These are phyloP conservation scores for Aspergillus panamensis DNA, from an alignment of 495 filamentous ascomycete genomes.

Conservation along the genomic window DNA sequence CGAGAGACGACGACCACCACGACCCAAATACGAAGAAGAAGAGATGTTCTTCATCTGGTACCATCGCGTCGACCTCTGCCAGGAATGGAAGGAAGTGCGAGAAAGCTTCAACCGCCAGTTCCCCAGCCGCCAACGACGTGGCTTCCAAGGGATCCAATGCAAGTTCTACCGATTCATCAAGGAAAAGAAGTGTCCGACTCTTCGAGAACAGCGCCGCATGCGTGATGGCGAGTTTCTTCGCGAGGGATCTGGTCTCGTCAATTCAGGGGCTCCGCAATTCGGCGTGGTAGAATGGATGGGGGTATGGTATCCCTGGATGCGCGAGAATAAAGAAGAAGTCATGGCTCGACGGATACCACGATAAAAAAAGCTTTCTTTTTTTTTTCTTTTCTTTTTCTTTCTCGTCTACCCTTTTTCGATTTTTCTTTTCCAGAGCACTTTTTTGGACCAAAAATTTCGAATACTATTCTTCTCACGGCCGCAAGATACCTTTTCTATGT, in stretches of 20 bases:
- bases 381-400: slow-evolving; percentile 1
- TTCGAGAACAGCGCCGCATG: slow-evolving; percentile 45
- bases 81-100: slow-evolving; percentile 50
- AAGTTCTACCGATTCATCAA: slow-evolving; percentile 54
- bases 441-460: neutral
- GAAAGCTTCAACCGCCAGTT: slow-evolving; percentile 51
- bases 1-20: slow-evolving; percentile 43
- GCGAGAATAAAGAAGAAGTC: slow-evolving; percentile 27
- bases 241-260: slow-evolving; percentile 22
- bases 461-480: neutral
- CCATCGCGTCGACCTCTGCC: slow-evolving; percentile 49
- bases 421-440: neutral
- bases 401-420: neutral
- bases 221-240: slow-evolving; percentile 45
- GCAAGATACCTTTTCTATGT: slow-evolving; percentile 12
- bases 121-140: slow-evolving; percentile 39
- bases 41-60: slow-evolving; percentile 57
- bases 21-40: slow-evolving; percentile 50
- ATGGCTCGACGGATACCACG: slow-evolving; percentile 12
- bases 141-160: slow-evolving; percentile 53
- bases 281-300: slow-evolving; percentile 40
- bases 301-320: slow-evolving; percentile 47
- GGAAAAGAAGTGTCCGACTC: slow-evolving; percentile 45
- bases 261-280: slow-evolving; percentile 26
- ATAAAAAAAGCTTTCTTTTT: slow-evolving; percentile 8